These are phyloP conservation scores for Dimocarpus longan DNA, from an alignment of 345 rosid species.

Conservation along the genomic window DNA sequence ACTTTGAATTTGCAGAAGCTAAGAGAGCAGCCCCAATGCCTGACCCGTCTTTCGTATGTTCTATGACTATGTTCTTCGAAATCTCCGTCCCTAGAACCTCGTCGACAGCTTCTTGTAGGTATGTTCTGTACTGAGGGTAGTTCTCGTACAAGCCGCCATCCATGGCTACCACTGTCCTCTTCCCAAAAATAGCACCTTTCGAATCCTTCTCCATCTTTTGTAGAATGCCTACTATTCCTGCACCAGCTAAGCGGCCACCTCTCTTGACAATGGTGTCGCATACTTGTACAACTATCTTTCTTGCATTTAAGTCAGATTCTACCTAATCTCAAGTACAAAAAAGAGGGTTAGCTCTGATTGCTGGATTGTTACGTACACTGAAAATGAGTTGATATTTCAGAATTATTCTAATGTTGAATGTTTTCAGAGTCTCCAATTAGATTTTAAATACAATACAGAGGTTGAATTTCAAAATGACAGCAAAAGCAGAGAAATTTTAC, in stretches of 20 bases:
- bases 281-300: conserved; percentile 54
- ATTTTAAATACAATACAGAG: neutral
- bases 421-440: neutral
- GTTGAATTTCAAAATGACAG: neutral
- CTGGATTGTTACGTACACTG: too few relatives aligned
- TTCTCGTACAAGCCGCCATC: conserved; percentile 81
- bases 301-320: conserved; percentile 49
- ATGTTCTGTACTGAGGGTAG: conserved; percentile 67
- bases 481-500: conserved; percentile 34
- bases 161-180: conserved; percentile 81
- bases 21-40: conserved; percentile 89
- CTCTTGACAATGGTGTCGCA: conserved; percentile 72
- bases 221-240: conserved; percentile 83
- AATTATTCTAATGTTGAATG: neutral
- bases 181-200: conserved; percentile 50
- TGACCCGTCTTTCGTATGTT: conserved; percentile 81
- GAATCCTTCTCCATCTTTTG: conserved; percentile 79
- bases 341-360: neutral
- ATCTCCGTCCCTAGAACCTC: conserved; percentile 66
- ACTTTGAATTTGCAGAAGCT: conserved; percentile 81
- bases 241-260: conserved; percentile 83
- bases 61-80: conserved; percentile 56
- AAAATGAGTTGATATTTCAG: neutral
- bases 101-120: conserved; percentile 59
- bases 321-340: conserved; percentile 35